These are phyloP conservation scores for Ramaria rubella DNA, from an alignment of 768 basidiomycete genomes.

Conservation along the genomic window DNA sequence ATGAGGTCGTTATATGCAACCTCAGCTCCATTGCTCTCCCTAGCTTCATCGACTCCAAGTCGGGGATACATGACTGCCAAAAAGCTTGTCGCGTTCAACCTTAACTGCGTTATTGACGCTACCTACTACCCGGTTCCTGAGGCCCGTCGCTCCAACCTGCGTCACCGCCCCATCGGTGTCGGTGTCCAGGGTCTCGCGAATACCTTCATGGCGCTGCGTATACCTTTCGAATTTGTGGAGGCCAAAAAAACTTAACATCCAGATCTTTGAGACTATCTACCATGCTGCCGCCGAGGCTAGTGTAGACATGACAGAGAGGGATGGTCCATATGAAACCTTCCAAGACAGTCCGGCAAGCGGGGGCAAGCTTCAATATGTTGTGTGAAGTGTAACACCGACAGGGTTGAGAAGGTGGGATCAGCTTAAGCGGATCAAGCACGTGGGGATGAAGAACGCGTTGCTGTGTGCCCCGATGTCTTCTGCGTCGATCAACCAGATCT, in stretches of 20 bases:
- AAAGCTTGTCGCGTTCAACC: constrained; percentile 90
- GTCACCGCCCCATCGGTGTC: constrained; percentile 94
- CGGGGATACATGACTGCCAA: constrained; percentile 76
- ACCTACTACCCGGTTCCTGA: constrained; percentile 95
- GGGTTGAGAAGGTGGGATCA: constrained; percentile 90
- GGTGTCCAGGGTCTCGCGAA: constrained; percentile 98
- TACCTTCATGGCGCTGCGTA: constrained; percentile 92
- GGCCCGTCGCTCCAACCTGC: constrained; percentile 89
- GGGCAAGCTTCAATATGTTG: constrained; percentile 87
- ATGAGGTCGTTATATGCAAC: constrained; percentile 98
- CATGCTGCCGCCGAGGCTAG: constrained; percentile 91
- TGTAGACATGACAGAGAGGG: constrained; percentile 70
- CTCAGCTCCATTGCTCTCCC: constrained; percentile 95
- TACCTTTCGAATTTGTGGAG: constrained; percentile 88
- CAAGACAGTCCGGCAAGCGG: constrained; percentile 83
- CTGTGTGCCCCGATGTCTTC: constrained; percentile 98
- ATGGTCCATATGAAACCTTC: constrained; percentile 85
- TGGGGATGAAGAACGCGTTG: constrained; percentile 78
- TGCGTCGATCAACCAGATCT: constrained; percentile 95
- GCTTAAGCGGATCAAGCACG: constrained; percentile 79
- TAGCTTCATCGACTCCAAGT: constrained; percentile 66
- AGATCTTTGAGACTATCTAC: constrained; percentile 99
- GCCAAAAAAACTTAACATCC: constrained; percentile 85
- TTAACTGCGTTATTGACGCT: constrained; percentile 89
- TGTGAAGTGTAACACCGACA: constrained; percentile 90